A percentile compares a stretch with the other conserved stretches of the same genome.
phyloP scores from a whole-genome alignment of 768 basidiomycete species.

The Suillus cothurnatus region DNA sequence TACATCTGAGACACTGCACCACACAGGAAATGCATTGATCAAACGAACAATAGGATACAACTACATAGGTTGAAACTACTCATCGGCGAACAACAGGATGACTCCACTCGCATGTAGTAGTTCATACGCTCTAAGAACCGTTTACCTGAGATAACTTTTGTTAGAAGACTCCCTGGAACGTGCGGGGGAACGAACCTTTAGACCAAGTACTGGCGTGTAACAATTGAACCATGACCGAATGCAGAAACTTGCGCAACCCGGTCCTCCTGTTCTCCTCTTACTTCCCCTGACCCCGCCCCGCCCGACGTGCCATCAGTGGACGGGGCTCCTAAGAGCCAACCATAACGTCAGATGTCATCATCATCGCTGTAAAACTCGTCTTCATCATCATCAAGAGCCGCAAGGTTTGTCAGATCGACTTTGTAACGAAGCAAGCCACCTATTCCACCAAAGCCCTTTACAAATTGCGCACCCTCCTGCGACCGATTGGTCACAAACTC shows the following conservation, averaged over 20 bases:
- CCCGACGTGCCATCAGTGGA: slow-evolving; percentile 65
- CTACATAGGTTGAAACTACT: slow-evolving; percentile 31
- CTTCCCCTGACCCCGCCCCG: slow-evolving; percentile 49
- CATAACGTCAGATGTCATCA: slow-evolving; percentile 82
- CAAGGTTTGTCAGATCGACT: slow-evolving; percentile 89
- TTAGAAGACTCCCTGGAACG: no score
- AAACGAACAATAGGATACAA: slow-evolving; percentile 26
- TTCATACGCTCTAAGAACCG: slow-evolving; percentile 10
- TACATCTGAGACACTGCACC: not conserved
- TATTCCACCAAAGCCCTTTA: slow-evolving; percentile 98
- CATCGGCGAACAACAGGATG: slow-evolving; percentile 19
- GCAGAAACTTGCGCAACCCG: not conserved
- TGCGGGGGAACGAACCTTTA: not conserved
- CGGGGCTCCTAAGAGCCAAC: slow-evolving; percentile 86
- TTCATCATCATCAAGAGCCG: slow-evolving; percentile 71
- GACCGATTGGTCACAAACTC: slow-evolving; percentile 97
- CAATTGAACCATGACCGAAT: not conserved
- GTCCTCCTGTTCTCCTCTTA: slow-evolving; percentile 3
- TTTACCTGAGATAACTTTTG: not conserved
- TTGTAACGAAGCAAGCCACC: slow-evolving; percentile 96
- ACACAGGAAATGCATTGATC: slow-evolving; percentile 23
- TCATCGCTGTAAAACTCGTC: slow-evolving; percentile 83
- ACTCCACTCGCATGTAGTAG: slow-evolving; percentile 13
- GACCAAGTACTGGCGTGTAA: not conserved
- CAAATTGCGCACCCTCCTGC: slow-evolving; percentile 97